These are phyloP conservation scores for Coniochaeta prunicola DNA, from an alignment of 2,329 filamentous ascomycete genomes.

Conservation along the genomic window DNA sequence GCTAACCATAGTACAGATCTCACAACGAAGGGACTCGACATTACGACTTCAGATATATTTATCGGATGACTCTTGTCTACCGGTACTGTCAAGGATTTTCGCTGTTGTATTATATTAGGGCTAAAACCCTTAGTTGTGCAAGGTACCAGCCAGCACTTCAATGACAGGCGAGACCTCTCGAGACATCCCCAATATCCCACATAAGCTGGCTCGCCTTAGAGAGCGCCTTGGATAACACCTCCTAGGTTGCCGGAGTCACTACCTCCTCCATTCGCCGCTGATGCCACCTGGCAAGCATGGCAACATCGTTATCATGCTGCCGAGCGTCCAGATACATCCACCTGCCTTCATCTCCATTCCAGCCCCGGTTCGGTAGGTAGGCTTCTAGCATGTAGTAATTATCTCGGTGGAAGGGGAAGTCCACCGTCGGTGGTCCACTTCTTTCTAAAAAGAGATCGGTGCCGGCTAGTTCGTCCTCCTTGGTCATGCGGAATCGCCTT, in stretches of 20 bases:
- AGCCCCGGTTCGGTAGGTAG: conserved; percentile 48
- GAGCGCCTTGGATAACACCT: not conserved
- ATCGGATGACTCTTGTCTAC: too few relatives aligned
- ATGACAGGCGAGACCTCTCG: not conserved
- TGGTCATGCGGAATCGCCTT: conserved; percentile 24
- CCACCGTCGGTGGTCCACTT: conserved; percentile 40
- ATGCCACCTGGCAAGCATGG: conserved; percentile 18
- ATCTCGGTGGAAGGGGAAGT: conserved; percentile 48
- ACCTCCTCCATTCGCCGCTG: conserved; percentile 3
- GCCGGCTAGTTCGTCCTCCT: conserved; percentile 32
- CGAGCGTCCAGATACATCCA: conserved; percentile 42
- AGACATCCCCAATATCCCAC: not conserved
- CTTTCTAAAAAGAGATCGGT: conserved; percentile 44
- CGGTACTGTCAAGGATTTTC: too few relatives aligned
- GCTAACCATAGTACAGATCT: too few relatives aligned
- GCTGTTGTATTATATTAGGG: too few relatives aligned
- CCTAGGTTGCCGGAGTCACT: not conserved
- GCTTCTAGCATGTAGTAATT: conserved; percentile 52
- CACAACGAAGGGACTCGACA: too few relatives aligned
- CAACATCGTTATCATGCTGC: conserved; percentile 30
- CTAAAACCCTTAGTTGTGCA: too few relatives aligned
- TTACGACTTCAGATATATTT: too few relatives aligned
- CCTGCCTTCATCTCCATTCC: conserved; percentile 33
- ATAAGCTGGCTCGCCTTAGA: not conserved
- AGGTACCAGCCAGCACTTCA: not conserved